Percentiles rank a stretch among this genome's conserved stretches.
These are phyloP conservation scores for Erythrophleum fordii DNA, from an alignment of 306 rosid genomes.

Conservation along the genomic window DNA sequence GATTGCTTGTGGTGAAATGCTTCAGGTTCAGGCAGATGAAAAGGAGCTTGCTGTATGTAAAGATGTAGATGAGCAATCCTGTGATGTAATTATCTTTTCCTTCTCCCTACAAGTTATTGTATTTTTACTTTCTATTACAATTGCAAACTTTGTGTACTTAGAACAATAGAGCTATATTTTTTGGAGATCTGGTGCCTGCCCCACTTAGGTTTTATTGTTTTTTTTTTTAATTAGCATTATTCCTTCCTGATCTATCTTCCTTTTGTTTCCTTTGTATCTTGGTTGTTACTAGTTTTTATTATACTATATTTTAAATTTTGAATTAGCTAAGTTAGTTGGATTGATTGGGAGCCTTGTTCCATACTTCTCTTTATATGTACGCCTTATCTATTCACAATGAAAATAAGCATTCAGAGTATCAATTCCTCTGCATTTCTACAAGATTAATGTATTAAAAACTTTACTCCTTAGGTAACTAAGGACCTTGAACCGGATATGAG, in stretches of 20 bases:
- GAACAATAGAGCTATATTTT: not conserved
- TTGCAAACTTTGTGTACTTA: not conserved
- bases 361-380: not conserved
- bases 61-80: conserved; percentile 41
- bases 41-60: conserved; percentile 31
- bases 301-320: not conserved
- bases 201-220: not conserved
- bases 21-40: conserved; percentile 57
- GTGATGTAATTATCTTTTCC: conserved; percentile 41
- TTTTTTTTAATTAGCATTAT: not conserved
- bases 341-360: not conserved
- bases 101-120: conserved; percentile 12
- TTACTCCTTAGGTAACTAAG: conserved; percentile 50
- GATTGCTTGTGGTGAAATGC: conserved; percentile 39
- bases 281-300: not conserved
- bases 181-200: not conserved
- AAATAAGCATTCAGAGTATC: not conserved
- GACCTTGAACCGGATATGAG: conserved; percentile 36
- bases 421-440: not conserved
- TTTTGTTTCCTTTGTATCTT: not conserved
- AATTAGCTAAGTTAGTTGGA: not conserved
- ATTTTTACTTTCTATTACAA: conserved; percentile 1
- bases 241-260: not conserved
- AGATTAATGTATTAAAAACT: conserved; percentile 25
- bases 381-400: not conserved